Base-by-base conservation (phyloP, 116 monocot genomes). In the Phalaenopsis hybrid region DNA sequence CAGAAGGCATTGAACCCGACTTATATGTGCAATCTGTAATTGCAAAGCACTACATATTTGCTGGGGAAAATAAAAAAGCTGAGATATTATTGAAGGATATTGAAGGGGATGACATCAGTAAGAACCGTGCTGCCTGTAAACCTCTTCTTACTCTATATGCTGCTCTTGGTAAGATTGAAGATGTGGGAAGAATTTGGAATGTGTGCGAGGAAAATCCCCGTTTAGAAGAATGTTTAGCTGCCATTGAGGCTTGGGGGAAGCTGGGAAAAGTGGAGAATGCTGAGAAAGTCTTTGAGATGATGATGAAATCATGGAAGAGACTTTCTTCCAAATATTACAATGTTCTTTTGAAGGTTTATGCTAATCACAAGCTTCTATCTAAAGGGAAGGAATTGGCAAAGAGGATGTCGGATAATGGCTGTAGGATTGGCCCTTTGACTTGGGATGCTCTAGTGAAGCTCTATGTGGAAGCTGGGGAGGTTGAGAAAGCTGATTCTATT, bases 121-220 rank as follows among this genome's bases (percentile, higher is more conserved):
- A 80, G 44, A 89, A 90, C 23, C 90, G 86, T 23, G 17, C 44
- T 33, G 90, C 68, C 33, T 87, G 85, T 82, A 90, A 58, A 23
- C 20, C 50, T 55, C 87, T 96, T 79, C 88, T 96, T 59, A 85
- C 87, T 57, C 78, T 94, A 0, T 92, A 94, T 90, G 90, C 90
- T 44, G 6, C 85, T 49, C 86, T 94, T 78, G 87, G 86, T 17
- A 90, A 83, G 43, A 83, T 69, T 48, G 86, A 89, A 28, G 94
- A 96, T 74, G 92, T 96, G 5, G 86, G 41, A 37, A 92, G 96
- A 81, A 68, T 96, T 43, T 96, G 96, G 96, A 89, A 91, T 11
- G 68, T 79, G 2, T 89, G 89, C 23, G 84, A 90, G 78, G 44
- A 61, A 20, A 81, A 86, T 33, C 87, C 92, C 20, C 80, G 37